Conservation (phyloP, 2,329 filamentous ascomycete genomes). For the Phyllosticta citrichinensis region DNA sequence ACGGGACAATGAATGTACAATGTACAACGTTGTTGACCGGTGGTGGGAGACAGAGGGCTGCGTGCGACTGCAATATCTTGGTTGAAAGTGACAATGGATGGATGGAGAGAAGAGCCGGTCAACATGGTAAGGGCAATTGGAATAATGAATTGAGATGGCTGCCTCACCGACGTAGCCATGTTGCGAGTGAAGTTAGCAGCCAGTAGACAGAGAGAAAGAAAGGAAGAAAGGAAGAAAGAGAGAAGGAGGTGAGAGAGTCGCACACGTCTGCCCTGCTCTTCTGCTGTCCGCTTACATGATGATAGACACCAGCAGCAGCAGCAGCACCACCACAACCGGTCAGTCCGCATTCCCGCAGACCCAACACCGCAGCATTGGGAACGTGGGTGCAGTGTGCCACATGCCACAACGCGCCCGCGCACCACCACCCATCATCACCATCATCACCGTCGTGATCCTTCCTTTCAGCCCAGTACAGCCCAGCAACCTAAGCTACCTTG, state of each 20-base stretch:
- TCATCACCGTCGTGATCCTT: neutral
- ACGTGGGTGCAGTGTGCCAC: neutral
- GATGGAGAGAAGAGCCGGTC: too few species aligned
- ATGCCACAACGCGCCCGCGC: too few species aligned
- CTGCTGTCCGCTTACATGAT: neutral
- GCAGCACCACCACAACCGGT: neutral
- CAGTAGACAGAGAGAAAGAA: neutral
- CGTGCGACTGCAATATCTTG: too few species aligned
- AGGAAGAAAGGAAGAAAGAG: too few species aligned
- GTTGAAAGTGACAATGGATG: too few species aligned
- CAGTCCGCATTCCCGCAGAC: neutral
- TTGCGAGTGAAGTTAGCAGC: neutral
- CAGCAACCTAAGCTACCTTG: too few species aligned
- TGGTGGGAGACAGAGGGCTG: too few species aligned
- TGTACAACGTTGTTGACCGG: too few species aligned
- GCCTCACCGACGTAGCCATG: neutral
- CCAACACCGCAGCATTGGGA: neutral
- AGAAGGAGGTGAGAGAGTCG: neutral
- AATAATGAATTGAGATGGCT: neutral
- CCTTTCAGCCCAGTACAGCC: neutral
- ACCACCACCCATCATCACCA: neutral
- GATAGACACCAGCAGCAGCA: neutral
- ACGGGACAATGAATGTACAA: too few species aligned
- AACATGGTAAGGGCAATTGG: too few species aligned
- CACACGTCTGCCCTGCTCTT: neutral